phyloP scores from a whole-genome alignment of 179 eudicot genomes.

The Patellifolia procumbens region DNA sequence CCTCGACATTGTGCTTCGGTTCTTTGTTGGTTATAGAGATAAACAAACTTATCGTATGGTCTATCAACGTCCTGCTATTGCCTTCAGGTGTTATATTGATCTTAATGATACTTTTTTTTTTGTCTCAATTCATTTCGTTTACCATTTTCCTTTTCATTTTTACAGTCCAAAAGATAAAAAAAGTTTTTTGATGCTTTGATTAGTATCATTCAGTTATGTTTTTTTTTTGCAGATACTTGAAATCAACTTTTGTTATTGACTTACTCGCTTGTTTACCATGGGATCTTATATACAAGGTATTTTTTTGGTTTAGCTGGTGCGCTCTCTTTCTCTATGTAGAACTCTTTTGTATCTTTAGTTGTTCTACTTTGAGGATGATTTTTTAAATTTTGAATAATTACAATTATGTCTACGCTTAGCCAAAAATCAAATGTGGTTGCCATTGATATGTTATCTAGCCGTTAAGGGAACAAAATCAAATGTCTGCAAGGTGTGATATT shows the following conservation, averaged over 20 bases:
- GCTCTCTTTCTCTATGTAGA: background rate
- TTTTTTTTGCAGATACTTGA: constrained; percentile 60
- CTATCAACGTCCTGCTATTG: constrained; percentile 55
- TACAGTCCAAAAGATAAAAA: background rate
- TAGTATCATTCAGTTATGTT: background rate
- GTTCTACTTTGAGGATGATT: no score
- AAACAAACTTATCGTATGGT: constrained; percentile 69
- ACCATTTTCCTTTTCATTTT: background rate
- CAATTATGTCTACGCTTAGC: no score
- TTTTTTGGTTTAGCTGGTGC: background rate
- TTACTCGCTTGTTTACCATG: constrained; percentile 86
- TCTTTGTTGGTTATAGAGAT: constrained; percentile 83
- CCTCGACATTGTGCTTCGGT: constrained; percentile 67
- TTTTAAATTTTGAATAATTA: no score
- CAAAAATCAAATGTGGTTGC: no score
- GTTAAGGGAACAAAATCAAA: no score
- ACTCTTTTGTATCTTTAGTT: no score
- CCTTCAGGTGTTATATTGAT: constrained; percentile 51
- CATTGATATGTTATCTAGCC: no score
- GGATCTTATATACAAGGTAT: constrained; percentile 84
- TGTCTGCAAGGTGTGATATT: no score
- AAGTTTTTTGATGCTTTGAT: background rate
- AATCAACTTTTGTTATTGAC: constrained; percentile 69
- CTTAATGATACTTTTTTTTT: background rate
- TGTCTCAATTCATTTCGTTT: background rate